phyloP scores from a whole-genome alignment of 2,329 filamentous ascomycete species.

The Bimuria novae-zelandiae region DNA sequence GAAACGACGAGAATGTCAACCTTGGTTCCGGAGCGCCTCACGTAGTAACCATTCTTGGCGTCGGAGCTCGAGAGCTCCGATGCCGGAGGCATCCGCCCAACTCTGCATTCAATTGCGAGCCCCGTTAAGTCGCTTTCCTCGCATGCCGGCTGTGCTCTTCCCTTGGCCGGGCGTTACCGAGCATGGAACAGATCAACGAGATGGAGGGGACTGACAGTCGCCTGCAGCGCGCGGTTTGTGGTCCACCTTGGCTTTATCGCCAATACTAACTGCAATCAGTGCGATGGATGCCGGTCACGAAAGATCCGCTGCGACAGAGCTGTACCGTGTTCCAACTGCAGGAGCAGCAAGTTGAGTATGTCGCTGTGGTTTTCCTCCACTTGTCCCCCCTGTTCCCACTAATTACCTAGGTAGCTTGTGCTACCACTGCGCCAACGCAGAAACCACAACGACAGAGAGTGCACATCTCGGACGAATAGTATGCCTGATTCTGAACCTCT shows the following conservation, averaged over 20 bases:
- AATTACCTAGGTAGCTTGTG: slow-evolving; percentile 31
- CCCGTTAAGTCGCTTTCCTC: slow-evolving; percentile 24
- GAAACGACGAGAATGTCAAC: no score
- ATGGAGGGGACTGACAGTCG: slow-evolving; percentile 33
- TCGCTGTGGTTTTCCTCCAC: not conserved
- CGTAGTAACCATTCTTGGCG: slow-evolving; percentile 3
- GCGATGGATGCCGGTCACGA: slow-evolving; percentile 40
- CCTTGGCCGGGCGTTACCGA: not conserved
- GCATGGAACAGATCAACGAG: slow-evolving; percentile 38
- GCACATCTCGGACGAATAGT: slow-evolving; percentile 47
- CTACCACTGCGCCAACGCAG: slow-evolving; percentile 37
- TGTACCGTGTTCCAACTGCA: slow-evolving; percentile 44
- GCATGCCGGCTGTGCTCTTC: slow-evolving; percentile 6
- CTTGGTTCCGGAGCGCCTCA: no score
- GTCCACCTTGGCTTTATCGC: not conserved
- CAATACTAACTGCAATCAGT: slow-evolving; percentile 24
- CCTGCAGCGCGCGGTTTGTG: slow-evolving; percentile 37
- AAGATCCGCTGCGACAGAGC: slow-evolving; percentile 43
- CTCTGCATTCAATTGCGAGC: not conserved
- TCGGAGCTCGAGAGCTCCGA: slow-evolving; percentile 25
- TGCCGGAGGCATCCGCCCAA: slow-evolving; percentile 9
- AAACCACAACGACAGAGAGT: slow-evolving; percentile 40
- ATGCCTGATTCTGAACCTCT: slow-evolving; percentile 11
- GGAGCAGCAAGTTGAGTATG: slow-evolving; percentile 43
- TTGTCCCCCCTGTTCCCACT: not conserved